Evolutionary conservation across 345 rosid genomes (phyloP), one percentile per base, ranked within the genome.

Genomic region (Euphorbia lathyris): DNA sequence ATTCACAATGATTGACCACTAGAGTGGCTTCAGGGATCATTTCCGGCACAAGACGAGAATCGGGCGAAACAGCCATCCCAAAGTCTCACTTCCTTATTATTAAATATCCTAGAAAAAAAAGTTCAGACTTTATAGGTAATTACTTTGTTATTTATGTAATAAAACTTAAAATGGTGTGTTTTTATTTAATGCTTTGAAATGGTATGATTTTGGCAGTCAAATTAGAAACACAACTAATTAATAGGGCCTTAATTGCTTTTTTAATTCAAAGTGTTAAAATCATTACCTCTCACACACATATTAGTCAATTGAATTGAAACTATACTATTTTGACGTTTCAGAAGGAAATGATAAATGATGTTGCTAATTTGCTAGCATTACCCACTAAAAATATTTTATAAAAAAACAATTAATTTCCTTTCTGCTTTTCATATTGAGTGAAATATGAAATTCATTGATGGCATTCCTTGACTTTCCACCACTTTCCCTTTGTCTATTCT

Each of bases 281-380:
- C 51, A 45, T 45, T 45, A 45, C 20, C 63, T 12, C 20, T 45
- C 63, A 27, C 38, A 4, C n/a, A 57, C 40, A 27, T 16, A 27
- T 45, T n/a, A n/a, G n/a, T n/a, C n/a, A n/a, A 16, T 16, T 45
- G 17, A 45, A 45, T 45, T 45, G 16, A 45, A 1, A 45, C 17
- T 45, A 17, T 16, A 12, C 19, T 14, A 40, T 40, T 45, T 45
- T 45, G 16, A 45, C 16, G 16, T 32, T 10, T 30, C 8, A 30
- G 23, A 58, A 3, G 7, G 27, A 16, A 58, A 13, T 7, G 19
- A 30, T 60, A 1, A 20, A 12, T 20, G 9, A 0, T 63, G 66
- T 42, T 63, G 66, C 29, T 42, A 23, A 63, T 42, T 22, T 22
- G 66, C 51, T 40, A 42, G 52, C 65, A 59, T n/a, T 0, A 38